Conservation (phyloP, 495 filamentous ascomycete genomes). For the Articulospora tetracladia region DNA sequence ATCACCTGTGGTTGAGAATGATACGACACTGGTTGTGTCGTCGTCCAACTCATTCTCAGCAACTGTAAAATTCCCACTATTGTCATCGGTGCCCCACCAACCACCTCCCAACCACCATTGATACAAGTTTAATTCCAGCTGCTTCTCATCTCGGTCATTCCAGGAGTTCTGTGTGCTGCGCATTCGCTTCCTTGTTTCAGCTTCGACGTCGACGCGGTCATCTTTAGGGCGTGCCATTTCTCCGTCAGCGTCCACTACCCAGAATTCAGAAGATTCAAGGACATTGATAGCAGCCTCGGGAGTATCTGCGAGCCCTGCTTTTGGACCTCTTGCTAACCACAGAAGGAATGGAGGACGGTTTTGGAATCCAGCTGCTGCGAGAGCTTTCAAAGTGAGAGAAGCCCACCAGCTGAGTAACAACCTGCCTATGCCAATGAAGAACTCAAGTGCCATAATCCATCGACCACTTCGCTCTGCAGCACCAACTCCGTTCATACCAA, state of each 20-base stretch:
- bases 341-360: slow-evolving; percentile 61
- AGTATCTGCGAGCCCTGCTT: slow-evolving; percentile 18
- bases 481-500: slow-evolving; percentile 66
- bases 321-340: slow-evolving; percentile 43
- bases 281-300: slow-evolving; percentile 24
- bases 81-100: slow-evolving; percentile 78
- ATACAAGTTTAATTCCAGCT: slow-evolving; percentile 70
- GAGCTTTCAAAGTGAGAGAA: slow-evolving; percentile 44
- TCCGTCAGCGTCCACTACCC: slow-evolving; percentile 54
- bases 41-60: slow-evolving; percentile 48
- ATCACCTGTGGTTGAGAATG: slow-evolving; percentile 44
- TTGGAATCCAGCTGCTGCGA: slow-evolving; percentile 58
- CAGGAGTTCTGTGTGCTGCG: slow-evolving; percentile 8
- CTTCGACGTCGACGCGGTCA: slow-evolving; percentile 72
- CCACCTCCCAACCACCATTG: slow-evolving; percentile 74
- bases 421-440: slow-evolving; percentile 67
- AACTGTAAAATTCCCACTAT: slow-evolving; percentile 65
- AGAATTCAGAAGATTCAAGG: slow-evolving; percentile 49
- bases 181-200: slow-evolving; percentile 60
- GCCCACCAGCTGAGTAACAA: slow-evolving; percentile 59
- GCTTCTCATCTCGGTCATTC: slow-evolving; percentile 49
- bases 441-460: slow-evolving; percentile 69
- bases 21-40: slow-evolving; percentile 75
- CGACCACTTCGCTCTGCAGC: slow-evolving; percentile 68
- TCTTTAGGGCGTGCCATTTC: slow-evolving; percentile 51